These are phyloP conservation scores for Hyaloscypha finlandica DNA, from an alignment of 495 filamentous ascomycete species.

Conservation along the genomic window DNA sequence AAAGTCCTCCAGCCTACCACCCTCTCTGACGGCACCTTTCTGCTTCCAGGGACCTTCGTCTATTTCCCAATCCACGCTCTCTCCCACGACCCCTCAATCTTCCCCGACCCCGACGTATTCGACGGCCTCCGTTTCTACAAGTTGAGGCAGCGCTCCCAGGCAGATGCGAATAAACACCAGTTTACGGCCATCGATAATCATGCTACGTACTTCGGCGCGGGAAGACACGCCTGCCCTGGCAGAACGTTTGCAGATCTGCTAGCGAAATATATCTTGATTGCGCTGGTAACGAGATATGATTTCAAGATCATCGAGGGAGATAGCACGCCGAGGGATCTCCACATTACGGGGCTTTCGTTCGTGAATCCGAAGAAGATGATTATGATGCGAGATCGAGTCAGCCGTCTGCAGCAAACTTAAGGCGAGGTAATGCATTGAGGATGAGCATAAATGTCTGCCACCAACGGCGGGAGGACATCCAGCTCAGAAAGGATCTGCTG, in stretches of 20 bases:
- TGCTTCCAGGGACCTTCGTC: conserved; percentile 41
- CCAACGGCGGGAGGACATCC: no score
- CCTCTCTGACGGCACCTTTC: conserved; percentile 43
- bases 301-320: not conserved
- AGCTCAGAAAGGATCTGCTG: no score
- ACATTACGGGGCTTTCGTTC: not conserved
- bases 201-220: not conserved
- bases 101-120: conserved; percentile 2
- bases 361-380: not conserved
- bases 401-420: no score
- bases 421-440: no score
- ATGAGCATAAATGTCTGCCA: no score
- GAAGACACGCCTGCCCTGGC: not conserved
- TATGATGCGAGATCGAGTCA: not conserved
- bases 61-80: conserved; percentile 28
- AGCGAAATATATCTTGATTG: not conserved
- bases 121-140: no score
- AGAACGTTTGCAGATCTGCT: not conserved
- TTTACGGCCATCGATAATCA: not conserved
- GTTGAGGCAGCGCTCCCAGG: not conserved
- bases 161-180: not conserved
- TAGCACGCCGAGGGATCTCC: not conserved
- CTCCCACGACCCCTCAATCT: conserved; percentile 24
- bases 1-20: conserved; percentile 41
- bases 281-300: not conserved